Evolutionary conservation across 306 rosid species (phyloP).

Genomic region (Trifolium repens): DNA sequence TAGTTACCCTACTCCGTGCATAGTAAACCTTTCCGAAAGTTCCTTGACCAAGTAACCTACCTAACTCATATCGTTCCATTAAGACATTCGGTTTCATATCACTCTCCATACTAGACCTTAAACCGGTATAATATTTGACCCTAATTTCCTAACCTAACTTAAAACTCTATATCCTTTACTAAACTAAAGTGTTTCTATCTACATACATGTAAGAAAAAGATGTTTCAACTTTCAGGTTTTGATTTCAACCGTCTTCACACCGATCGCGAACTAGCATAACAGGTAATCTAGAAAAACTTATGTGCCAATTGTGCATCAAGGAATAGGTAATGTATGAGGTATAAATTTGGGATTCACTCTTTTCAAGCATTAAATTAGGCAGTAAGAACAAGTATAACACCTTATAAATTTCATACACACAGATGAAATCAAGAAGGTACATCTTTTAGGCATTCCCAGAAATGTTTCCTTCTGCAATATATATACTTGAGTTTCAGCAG

Average conservation of each 20-base stretch:
- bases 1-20: constrained; percentile 65
- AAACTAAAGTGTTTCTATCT: constrained; percentile 21
- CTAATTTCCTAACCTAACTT: constrained; percentile 35
- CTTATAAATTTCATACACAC: constrained; percentile 46
- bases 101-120: constrained; percentile 62
- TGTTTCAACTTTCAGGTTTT: too few species aligned
- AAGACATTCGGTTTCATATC: constrained; percentile 48
- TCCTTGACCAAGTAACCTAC: constrained; percentile 84
- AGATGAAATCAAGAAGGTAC: constrained; percentile 48
- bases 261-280: constrained; percentile 51
- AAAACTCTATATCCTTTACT: constrained; percentile 37
- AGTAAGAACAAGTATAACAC: constrained; percentile 43
- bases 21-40: constrained; percentile 85
- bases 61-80: constrained; percentile 73
- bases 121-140: constrained; percentile 19
- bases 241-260: constrained; percentile 68
- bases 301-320: constrained; percentile 53
- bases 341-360: constrained; percentile 32
- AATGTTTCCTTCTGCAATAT: constrained; percentile 18
- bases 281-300: constrained; percentile 44
- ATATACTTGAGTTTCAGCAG: constrained; percentile 36
- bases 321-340: constrained; percentile 39
- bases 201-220: constrained; percentile 34
- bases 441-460: constrained; percentile 74
- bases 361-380: constrained; percentile 41